Evolutionary conservation across 768 basidiomycete genomes (phyloP).

Genomic region (Russula foetens): DNA sequence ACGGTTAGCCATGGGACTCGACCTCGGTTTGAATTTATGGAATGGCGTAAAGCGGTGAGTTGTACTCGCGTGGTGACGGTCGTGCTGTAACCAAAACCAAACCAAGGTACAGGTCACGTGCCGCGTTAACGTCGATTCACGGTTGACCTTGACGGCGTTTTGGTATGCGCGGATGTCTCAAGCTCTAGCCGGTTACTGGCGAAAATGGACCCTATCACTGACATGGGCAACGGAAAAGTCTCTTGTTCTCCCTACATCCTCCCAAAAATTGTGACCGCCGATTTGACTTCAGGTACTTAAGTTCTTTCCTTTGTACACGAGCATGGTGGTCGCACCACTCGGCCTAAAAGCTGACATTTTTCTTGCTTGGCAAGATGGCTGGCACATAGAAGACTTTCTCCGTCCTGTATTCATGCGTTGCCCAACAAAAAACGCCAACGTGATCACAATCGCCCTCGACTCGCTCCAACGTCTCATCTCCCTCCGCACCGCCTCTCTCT

Average conservation of each 20-base stretch:
- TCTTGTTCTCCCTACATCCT: slow-evolving; percentile 67
- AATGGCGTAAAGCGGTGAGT: no score
- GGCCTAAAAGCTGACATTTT: not conserved
- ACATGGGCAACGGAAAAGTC: slow-evolving; percentile 81
- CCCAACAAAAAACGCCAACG: slow-evolving; percentile 87
- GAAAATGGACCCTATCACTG: not conserved
- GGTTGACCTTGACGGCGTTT: no score
- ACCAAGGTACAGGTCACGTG: no score
- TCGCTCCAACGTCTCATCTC: slow-evolving; percentile 87
- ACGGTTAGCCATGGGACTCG: no score
- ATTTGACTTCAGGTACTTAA: slow-evolving; percentile 57
- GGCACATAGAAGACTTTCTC: slow-evolving; percentile 76
- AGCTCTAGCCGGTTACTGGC: no score
- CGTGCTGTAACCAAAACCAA: no score
- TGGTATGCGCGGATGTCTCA: no score
- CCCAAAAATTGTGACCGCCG: slow-evolving; percentile 73
- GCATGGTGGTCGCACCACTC: no score
- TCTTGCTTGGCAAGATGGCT: slow-evolving; percentile 44
- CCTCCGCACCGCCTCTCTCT: slow-evolving; percentile 76
- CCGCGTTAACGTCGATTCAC: no score
- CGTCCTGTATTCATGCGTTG: slow-evolving; percentile 91
- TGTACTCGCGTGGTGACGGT: no score
- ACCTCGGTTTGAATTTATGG: no score
- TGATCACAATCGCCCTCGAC: slow-evolving; percentile 85
- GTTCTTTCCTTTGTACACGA: no score